phyloP scores from a whole-genome alignment of 1,139 yeast species.

The Yamadazyma dendronema region DNA sequence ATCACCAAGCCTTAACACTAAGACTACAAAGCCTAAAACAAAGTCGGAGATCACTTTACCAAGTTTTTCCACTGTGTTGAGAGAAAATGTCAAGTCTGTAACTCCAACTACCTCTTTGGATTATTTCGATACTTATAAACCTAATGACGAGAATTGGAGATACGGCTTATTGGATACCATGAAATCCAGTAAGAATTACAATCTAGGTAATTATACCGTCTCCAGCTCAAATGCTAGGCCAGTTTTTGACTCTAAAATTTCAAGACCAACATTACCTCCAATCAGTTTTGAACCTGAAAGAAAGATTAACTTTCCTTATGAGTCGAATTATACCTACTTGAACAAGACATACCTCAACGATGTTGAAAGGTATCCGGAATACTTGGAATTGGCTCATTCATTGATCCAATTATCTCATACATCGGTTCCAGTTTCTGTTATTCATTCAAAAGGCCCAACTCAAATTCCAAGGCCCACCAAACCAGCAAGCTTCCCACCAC shows the following conservation, averaged over 20 bases:
- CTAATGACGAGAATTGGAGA: slow-evolving; percentile 49
- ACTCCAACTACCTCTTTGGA: slow-evolving; percentile 47
- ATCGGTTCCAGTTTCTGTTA: slow-evolving; percentile 3
- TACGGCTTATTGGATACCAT: slow-evolving; percentile 42
- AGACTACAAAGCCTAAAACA: background rate
- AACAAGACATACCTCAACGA: slow-evolving; percentile 45
- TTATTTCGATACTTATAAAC: slow-evolving; percentile 48
- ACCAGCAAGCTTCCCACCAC: slow-evolving; percentile 14
- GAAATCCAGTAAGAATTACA: slow-evolving; percentile 20
- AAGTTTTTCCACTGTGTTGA: slow-evolving; percentile 40
- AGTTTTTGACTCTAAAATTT: slow-evolving; percentile 40
- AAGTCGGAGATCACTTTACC: slow-evolving; percentile 29
- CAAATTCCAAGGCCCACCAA: slow-evolving; percentile 3
- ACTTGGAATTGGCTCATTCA: slow-evolving; percentile 46
- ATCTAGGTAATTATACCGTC: slow-evolving; percentile 7
- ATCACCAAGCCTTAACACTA: slow-evolving; percentile 6
- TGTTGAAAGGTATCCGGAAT: slow-evolving; percentile 48
- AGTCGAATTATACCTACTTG: slow-evolving; percentile 52
- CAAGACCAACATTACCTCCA: slow-evolving; percentile 25
- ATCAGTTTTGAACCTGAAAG: slow-evolving; percentile 32
- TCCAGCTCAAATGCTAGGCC: slow-evolving; percentile 25
- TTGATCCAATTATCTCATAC: slow-evolving; percentile 35
- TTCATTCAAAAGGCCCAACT: slow-evolving; percentile 3
- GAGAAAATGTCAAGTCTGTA: slow-evolving; percentile 23
- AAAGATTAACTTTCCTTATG: slow-evolving; percentile 53